Percentiles rank a stretch among this genome's conserved stretches.
Conservation (phyloP, 352 stramenopile species). For the Globisporangium sylvaticum region DNA sequence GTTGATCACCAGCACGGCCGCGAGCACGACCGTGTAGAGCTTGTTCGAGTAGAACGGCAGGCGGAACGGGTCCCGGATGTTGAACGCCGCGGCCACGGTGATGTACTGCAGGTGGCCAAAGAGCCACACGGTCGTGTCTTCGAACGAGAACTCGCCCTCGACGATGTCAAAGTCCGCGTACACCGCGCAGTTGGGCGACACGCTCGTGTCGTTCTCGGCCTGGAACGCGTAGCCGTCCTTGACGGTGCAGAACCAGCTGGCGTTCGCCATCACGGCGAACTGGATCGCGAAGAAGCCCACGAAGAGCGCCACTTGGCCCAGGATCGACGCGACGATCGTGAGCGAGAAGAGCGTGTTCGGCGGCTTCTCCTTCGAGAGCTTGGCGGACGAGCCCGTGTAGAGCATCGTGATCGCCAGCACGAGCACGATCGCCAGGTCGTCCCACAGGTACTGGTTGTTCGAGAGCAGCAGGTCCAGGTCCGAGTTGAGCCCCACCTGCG, state of each 20-base stretch:
- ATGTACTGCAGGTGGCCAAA: constrained; percentile 56
- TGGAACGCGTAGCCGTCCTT: constrained; percentile 27
- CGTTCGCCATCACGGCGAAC: constrained; percentile 23
- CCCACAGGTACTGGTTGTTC: constrained; percentile 62
- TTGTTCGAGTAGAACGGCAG: constrained; percentile 42
- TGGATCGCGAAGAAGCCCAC: constrained; percentile 43
- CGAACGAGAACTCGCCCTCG: constrained; percentile 39
- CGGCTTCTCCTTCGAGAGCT: constrained; percentile 31
- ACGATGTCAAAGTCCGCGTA: constrained; percentile 21
- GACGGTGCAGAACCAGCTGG: constrained; percentile 46
- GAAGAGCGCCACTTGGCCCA: constrained; percentile 43
- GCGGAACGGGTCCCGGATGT: constrained; percentile 51
- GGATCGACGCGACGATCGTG: constrained; percentile 41
- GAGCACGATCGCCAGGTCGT: constrained; percentile 50
- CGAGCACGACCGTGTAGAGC: constrained; percentile 28
- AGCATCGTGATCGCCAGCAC: constrained; percentile 53
- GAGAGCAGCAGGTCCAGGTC: constrained; percentile 35
- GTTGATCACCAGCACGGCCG: constrained; percentile 31
- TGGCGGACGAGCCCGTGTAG: constrained; percentile 31
- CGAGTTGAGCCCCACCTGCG: constrained; percentile 23
- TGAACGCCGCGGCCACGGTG: constrained; percentile 49
- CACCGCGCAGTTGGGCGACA: constrained; percentile 13
- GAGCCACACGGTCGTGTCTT: constrained; percentile 51
- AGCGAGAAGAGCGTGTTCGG: constrained; percentile 51
- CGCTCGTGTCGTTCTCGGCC: constrained; percentile 15